Conservation (phyloP, 371 early-diverging fungal genomes). For the Syncephalastrum racemosum region DNA sequence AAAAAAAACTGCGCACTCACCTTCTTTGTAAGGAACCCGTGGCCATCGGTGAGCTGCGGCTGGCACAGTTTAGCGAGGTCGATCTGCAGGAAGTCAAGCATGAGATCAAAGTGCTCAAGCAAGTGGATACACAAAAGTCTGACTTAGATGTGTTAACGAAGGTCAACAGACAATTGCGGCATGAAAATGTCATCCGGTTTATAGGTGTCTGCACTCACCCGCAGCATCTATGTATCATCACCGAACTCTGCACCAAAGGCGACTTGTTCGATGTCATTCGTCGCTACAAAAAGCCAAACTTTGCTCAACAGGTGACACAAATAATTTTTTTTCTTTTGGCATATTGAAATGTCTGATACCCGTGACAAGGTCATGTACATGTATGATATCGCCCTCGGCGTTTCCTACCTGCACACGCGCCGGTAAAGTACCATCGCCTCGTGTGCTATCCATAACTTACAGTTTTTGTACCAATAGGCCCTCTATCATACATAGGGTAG, state of each 20-base stretch:
- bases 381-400: constrained; percentile 82
- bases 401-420: constrained; percentile 66
- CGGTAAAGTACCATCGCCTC: constrained; percentile 20
- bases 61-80: constrained; percentile 63
- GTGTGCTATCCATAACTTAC: background rate
- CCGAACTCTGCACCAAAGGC: constrained; percentile 75
- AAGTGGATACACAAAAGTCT: constrained; percentile 14
- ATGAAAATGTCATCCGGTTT: constrained; percentile 76
- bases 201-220: constrained; percentile 73
- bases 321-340: background rate
- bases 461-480: constrained; percentile 21
- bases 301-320: constrained; percentile 54
- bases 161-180: constrained; percentile 62
- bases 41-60: constrained; percentile 71
- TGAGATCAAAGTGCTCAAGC: constrained; percentile 77
- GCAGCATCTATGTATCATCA: constrained; percentile 71
- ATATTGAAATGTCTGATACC: background rate
- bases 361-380: constrained; percentile 64
- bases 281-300: constrained; percentile 59
- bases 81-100: constrained; percentile 75
- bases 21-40: constrained; percentile 53
- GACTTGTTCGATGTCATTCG: constrained; percentile 79
- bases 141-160: too few species aligned
- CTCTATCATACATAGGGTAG: constrained; percentile 48
- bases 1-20: background rate